Base-by-base conservation (phyloP, 2,329 filamentous ascomycete species). In the Penicillium sp. region DNA sequence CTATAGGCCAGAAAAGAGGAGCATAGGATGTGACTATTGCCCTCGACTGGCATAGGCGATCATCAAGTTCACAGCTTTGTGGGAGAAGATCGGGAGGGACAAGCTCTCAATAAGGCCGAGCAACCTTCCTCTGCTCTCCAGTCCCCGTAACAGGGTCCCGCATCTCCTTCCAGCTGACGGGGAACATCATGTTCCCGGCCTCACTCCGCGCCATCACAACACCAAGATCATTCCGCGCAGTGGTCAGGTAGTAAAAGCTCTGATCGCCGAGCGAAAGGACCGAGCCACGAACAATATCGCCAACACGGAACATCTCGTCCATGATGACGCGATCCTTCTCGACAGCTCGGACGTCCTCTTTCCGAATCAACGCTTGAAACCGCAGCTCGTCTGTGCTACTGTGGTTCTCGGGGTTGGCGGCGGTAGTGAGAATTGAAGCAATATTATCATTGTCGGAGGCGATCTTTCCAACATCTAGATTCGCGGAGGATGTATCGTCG, bases 291-390 rank as follows among this genome's bases (percentile, higher is more conserved):
- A 99, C 91, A 65, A 98, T 87, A 79, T 99, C 95, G 0, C 95
- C 95, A 0, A 96, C 93, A 65, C 92, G 85, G 73, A 98, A 98
- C 70, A 89, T 91, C 74, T 96, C 92, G 66, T 91, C 89, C 63
- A 98, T 90, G 74, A 90, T 91, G 44, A 97, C 91, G 67, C 91
- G 91, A 74, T 98, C 95, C 79, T 97, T 96, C 79, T 99, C 95
- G 18, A 95, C 96, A 3, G 92, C 92, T 56, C 95, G 85, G 36
- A 99, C 91, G 73, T 99, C 95, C 78, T 98, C 94, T 62, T 89
- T 87, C 18, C 92, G 85, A 60, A 96, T 92, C 61, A 96, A 80
- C 4, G 90, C 92, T 77, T 92, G 89, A 85, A 93, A 96, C 40
- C 78, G 77, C 11, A 80, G 66, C 66, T 92, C 89, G 52, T 91